phyloP scores from a whole-genome alignment of 345 rosid species.

The Lepidium didymum region DNA sequence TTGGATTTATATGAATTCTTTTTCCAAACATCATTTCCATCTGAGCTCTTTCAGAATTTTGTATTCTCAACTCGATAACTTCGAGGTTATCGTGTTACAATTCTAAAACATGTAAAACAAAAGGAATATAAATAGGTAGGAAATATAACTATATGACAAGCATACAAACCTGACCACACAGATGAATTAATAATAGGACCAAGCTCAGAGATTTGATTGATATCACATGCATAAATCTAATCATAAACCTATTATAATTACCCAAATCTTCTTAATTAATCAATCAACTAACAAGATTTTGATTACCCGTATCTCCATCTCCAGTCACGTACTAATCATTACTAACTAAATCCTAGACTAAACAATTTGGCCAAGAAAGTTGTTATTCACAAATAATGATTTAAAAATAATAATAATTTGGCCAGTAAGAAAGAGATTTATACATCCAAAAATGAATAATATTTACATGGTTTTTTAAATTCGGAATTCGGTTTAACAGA shows the following conservation, averaged over 20 bases:
- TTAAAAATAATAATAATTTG: not conserved
- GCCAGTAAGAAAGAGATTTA: not conserved
- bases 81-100: not conserved
- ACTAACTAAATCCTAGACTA: slow-evolving; percentile 12
- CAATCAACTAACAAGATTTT: slow-evolving; percentile 20
- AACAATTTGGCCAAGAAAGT: slow-evolving; percentile 4
- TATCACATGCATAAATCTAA: slow-evolving; percentile 23
- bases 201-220: not conserved
- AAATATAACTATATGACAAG: not conserved
- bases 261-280: slow-evolving; percentile 19
- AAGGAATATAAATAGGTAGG: not conserved
- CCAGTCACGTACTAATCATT: slow-evolving; percentile 21
- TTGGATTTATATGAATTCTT: too few relatives aligned
- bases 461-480: too few relatives aligned
- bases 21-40: not conserved
- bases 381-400: not conserved
- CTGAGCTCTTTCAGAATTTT: not conserved
- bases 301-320: slow-evolving; percentile 17
- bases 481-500: too few relatives aligned
- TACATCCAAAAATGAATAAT: not conserved
- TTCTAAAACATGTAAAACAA: not conserved
- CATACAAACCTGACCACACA: not conserved
- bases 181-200: not conserved
- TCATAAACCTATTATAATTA: slow-evolving; percentile 11
- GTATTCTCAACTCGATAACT: not conserved